Conservation (phyloP, 495 filamentous ascomycete genomes). For the Neurospora discreta region DNA sequence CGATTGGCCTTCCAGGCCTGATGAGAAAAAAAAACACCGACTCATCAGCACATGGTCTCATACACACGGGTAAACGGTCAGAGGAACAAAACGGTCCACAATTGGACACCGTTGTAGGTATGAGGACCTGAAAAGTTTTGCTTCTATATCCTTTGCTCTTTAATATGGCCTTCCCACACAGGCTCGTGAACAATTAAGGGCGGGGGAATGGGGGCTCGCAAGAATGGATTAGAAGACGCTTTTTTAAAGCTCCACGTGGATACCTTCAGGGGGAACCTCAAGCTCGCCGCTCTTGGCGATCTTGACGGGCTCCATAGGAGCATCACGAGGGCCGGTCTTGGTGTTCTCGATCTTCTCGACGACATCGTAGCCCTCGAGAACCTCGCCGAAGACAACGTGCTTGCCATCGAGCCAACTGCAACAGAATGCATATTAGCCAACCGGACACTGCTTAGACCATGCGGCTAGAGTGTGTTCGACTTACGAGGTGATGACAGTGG, state of each 20-base stretch:
- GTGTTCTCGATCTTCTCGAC: conserved; percentile 81
- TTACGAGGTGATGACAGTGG: conserved; percentile 72
- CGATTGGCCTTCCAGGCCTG: conserved; percentile 7
- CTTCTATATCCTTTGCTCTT: conserved; percentile 5
- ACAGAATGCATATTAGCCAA: conserved; percentile 16
- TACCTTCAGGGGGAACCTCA: conserved; percentile 87
- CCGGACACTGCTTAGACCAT: background rate
- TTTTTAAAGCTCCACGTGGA: conserved; percentile 86
- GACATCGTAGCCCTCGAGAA: conserved; percentile 83
- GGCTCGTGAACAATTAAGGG: background rate
- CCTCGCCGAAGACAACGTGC: conserved; percentile 87
- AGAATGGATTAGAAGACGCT: conserved; percentile 5
- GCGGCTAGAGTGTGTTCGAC: conserved; percentile 14
- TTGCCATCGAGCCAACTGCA: conserved; percentile 75
- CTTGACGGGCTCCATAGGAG: conserved; percentile 61
- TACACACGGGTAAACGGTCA: background rate
- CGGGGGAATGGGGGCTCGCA: background rate
- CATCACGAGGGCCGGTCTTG: conserved; percentile 60
- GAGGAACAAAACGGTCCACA: background rate
- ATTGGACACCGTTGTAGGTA: conserved; percentile 1
- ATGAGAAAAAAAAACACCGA: background rate
- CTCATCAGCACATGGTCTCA: conserved; percentile 4
- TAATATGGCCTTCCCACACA: conserved; percentile 1
- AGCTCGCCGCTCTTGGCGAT: conserved; percentile 94
- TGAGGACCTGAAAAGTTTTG: background rate